Conservation (phyloP, 2,329 filamentous ascomycete genomes). For the Ophiostoma novo-ulmi region DNA sequence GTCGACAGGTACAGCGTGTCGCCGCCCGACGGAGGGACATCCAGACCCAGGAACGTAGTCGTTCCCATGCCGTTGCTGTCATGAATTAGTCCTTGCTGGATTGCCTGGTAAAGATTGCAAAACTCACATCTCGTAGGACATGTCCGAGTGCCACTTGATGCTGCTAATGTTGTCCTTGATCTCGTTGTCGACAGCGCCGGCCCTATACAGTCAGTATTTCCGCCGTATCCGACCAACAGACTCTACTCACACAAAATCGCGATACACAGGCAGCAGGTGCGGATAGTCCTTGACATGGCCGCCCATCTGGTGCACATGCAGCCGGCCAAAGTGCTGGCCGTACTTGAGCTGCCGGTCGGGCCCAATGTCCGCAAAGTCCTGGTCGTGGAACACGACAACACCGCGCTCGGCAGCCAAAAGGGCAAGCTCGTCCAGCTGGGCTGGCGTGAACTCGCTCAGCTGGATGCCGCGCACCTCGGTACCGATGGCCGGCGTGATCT, state of each 20-base stretch:
- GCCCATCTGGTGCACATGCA: constrained; percentile 43
- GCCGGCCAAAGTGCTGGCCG: constrained; percentile 42
- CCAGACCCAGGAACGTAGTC: constrained; percentile 29
- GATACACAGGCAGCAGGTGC: constrained; percentile 38
- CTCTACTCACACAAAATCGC: constrained; percentile 29
- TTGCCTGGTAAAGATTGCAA: no score
- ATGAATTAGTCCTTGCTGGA: not conserved
- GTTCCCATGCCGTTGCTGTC: constrained; percentile 18
- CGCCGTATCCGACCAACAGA: not conserved
- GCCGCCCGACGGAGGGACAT: constrained; percentile 28
- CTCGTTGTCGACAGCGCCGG: constrained; percentile 29
- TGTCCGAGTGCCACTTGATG: constrained; percentile 31
- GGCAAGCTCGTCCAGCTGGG: constrained; percentile 22
- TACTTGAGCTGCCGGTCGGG: constrained; percentile 38
- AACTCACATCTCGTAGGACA: constrained; percentile 28
- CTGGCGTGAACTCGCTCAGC: constrained; percentile 1
- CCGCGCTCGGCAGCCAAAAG: constrained; percentile 22
- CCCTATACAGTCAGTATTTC: not conserved
- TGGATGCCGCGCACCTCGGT: constrained; percentile 19
- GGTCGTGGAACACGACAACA: constrained; percentile 31
- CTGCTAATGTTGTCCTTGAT: constrained; percentile 30
- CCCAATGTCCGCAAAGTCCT: constrained; percentile 34
- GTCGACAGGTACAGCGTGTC: constrained; percentile 28
- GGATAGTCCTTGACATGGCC: constrained; percentile 42
- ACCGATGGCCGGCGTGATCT: constrained; percentile 24